phyloP scores from a whole-genome alignment of 163 green algal species.

The Scenedesmus sp. region DNA sequence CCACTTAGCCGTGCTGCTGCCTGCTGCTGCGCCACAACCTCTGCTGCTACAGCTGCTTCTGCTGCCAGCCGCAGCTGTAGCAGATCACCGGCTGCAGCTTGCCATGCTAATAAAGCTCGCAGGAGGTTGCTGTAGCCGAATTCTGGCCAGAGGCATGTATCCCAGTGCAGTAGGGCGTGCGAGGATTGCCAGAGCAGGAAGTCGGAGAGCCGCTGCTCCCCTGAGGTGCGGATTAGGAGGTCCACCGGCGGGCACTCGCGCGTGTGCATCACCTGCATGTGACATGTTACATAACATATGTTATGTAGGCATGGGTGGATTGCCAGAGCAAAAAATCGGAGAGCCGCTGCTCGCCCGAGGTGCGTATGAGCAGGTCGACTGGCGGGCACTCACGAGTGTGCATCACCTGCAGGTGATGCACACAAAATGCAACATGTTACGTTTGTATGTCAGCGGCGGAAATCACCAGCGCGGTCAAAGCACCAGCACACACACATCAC shows the following conservation, averaged over 20 bases:
- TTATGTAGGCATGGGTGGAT: neutral
- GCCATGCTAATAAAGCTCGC: conserved; percentile 29
- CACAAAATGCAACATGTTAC: too few relatives aligned
- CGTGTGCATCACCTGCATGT: conserved; percentile 36
- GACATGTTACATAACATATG: neutral
- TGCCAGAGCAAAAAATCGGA: conserved; percentile 68
- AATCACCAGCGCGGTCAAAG: too few relatives aligned
- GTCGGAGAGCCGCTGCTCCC: conserved; percentile 93
- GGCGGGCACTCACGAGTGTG: conserved; percentile 64
- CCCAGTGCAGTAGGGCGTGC: conserved; percentile 59
- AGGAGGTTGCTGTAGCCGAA: conserved; percentile 75
- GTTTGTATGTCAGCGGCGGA: too few relatives aligned
- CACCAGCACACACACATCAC: too few relatives aligned
- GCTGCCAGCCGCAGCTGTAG: neutral
- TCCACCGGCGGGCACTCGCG: conserved; percentile 79
- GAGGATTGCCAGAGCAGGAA: conserved; percentile 93
- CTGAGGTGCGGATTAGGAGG: conserved; percentile 91
- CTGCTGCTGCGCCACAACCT: neutral
- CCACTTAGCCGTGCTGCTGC: neutral
- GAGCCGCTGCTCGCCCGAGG: conserved; percentile 91
- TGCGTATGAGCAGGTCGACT: conserved; percentile 91
- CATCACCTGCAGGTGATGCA: too few relatives aligned
- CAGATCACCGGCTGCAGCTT: neutral
- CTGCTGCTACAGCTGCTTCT: neutral
- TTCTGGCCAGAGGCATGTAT: conserved; percentile 53